A percentile compares a stretch with the other conserved stretches of the same genome.
Evolutionary conservation across 352 stramenopile species (phyloP).

Genomic region (Phytophthora nicotianae): DNA sequence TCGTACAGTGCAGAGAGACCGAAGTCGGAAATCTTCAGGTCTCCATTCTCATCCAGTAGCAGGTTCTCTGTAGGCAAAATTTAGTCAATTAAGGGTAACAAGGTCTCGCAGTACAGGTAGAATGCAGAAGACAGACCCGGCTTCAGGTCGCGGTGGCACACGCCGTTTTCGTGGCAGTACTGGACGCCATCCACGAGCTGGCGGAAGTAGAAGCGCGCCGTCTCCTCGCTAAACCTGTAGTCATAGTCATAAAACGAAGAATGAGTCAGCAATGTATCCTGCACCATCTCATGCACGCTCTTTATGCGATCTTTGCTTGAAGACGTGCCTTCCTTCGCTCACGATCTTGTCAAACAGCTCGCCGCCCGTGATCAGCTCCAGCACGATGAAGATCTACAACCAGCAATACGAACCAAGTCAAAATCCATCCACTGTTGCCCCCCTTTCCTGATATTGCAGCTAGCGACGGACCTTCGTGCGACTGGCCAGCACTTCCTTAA

Average conservation of each 20-base stretch:
- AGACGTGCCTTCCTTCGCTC: conserved; percentile 81
- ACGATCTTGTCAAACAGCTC: conserved; percentile 98
- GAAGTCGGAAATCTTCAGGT: conserved; percentile 99
- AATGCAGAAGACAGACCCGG: conserved; percentile 55
- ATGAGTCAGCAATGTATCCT: conserved; percentile 29
- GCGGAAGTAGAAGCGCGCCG: conserved; percentile 97
- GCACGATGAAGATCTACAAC: conserved; percentile 95
- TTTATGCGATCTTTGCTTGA: not conserved
- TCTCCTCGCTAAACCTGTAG: conserved; percentile 93
- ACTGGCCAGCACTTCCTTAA: conserved; percentile 91
- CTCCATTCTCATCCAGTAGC: conserved; percentile 94
- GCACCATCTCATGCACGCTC: conserved; percentile 17
- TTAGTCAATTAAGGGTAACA: not conserved
- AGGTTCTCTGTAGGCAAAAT: conserved; percentile 87
- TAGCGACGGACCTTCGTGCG: conserved; percentile 90
- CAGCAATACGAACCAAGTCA: conserved; percentile 1
- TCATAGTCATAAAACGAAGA: conserved; percentile 7
- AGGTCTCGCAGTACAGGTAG: not conserved
- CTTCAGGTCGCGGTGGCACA: conserved; percentile 98
- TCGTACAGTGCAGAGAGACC: conserved; percentile 95
- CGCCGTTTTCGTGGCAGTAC: conserved; percentile 98
- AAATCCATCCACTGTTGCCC: not conserved
- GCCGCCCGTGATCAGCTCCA: conserved; percentile 91
- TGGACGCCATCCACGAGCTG: conserved; percentile 97
- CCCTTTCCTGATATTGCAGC: not conserved